Evolutionary conservation across 257 asterid species (phyloP), one percentile per base, ranked within the genome.

Genomic region (Mitragyna speciosa): DNA sequence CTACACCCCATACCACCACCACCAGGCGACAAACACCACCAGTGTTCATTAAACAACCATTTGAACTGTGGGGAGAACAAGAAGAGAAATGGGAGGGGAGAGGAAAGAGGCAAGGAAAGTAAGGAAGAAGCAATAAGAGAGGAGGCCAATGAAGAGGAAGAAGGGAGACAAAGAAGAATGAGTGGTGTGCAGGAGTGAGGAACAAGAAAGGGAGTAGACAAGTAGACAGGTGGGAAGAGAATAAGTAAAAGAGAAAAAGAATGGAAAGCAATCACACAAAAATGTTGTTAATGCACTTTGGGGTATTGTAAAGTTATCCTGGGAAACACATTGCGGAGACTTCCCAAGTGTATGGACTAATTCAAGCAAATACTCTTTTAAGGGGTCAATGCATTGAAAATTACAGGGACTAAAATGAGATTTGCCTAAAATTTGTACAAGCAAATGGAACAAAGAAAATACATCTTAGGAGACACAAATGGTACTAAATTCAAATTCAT

Each of bases 61-160:
- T 3, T 14, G 22, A 52, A 52, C 58, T 52, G 58, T 52, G 4
- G 24, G 22, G 20, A 14, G 58, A 52, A 22, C 4, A 5, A 2
- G 58, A 7, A 54, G 36, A 45, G 39, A n/a, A 10, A 39, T 39
- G 61, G 56, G 48, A 36, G 75, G 56, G 56, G 75, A 41, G 74
- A 41, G 74, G 33, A 22, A 39, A 30, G 41, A 43, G n/a, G 15
- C 5, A 22, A 58, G 31, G 49, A 22, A 24, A n/a, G 5, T 12
- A 30, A 43, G 11, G 75, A 6, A 20, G 59, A 31, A 26, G 22
- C 41, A 36, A 36, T 36, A 36, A 36, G 41, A 36, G 41, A 36
- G 41, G 61, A 71, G 76, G 61, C 39, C 36, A 70, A 70, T 56
- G 11, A 58, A 45, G 75, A 24, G n/a, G 75, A 36, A 45, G 36